These are phyloP conservation scores for Babesia sp. DNA, from an alignment of 169 alveolate genomes.

Conservation along the genomic window DNA sequence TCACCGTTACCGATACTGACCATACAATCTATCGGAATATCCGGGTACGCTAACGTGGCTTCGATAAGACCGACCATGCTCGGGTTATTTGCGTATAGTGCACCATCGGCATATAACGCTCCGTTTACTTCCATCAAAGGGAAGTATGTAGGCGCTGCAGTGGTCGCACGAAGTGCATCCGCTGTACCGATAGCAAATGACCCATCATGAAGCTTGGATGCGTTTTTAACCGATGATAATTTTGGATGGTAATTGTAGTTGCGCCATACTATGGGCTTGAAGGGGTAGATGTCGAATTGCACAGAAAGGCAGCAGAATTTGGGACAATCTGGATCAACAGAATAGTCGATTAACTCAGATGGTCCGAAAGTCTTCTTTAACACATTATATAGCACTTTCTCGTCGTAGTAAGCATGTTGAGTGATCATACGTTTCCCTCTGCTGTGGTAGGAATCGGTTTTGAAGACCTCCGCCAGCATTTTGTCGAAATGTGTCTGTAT, in stretches of 20 bases:
- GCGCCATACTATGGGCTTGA: slow-evolving; percentile 77
- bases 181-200: slow-evolving; percentile 30
- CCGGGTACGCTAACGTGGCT: slow-evolving; percentile 76
- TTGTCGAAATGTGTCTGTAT: slow-evolving; percentile 73
- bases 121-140: slow-evolving; percentile 75
- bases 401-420: slow-evolving; percentile 82
- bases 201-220: slow-evolving; percentile 27
- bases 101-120: slow-evolving; percentile 81
- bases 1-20: slow-evolving; percentile 85
- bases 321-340: slow-evolving; percentile 79
- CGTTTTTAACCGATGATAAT: neutral
- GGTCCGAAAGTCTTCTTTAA: slow-evolving; percentile 70
- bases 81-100: slow-evolving; percentile 85
- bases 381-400: slow-evolving; percentile 62
- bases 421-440: slow-evolving; percentile 73
- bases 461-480: slow-evolving; percentile 76
- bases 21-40: slow-evolving; percentile 72
- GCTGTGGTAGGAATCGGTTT: slow-evolving; percentile 72
- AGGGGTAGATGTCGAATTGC: slow-evolving; percentile 73
- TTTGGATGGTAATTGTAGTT: slow-evolving; percentile 72
- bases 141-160: slow-evolving; percentile 87
- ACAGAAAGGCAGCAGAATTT: slow-evolving; percentile 80
- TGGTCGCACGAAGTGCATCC: slow-evolving; percentile 82
- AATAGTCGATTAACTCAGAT: slow-evolving; percentile 77
- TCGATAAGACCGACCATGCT: slow-evolving; percentile 80